Evolutionary conservation across 768 basidiomycete genomes (phyloP).

Genomic region (Rhodotorula sphaerocarpa): DNA sequence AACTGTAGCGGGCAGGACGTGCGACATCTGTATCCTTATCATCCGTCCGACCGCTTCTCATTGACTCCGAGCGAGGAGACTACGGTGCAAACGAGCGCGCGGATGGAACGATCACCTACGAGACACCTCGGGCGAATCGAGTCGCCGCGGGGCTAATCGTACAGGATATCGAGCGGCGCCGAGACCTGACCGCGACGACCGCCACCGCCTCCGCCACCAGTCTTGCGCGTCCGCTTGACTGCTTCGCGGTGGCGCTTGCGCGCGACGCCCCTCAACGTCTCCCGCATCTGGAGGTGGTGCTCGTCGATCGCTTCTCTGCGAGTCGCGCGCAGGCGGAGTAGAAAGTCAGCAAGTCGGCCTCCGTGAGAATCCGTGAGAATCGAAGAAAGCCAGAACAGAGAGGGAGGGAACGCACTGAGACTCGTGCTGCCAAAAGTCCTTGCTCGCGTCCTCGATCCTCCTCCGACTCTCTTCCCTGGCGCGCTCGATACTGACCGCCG

Average conservation of each 20-base stretch:
- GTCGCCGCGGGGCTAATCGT: constrained; percentile 7
- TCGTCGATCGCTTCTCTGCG: constrained; percentile 30
- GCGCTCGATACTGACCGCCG: not conserved
- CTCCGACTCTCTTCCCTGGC: constrained; percentile 2
- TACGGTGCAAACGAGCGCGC: too few relatives aligned
- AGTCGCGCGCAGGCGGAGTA: rapidly evolving
- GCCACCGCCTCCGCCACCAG: not conserved
- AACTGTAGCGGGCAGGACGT: too few relatives aligned
- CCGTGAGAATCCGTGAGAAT: not conserved
- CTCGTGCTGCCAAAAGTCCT: constrained; percentile 26
- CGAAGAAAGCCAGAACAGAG: not conserved
- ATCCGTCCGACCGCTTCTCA: too few relatives aligned
- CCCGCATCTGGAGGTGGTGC: constrained; percentile 25
- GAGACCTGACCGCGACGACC: not conserved
- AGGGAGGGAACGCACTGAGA: constrained; percentile 13
- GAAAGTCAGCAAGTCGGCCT: not conserved
- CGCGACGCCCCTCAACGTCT: constrained; percentile 21
- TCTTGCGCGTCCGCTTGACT: constrained; percentile 29
- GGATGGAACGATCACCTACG: too few relatives aligned
- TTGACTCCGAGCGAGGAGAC: too few relatives aligned
- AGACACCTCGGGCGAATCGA: too few relatives aligned
- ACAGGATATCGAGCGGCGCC: not conserved
- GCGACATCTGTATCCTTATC: too few relatives aligned
- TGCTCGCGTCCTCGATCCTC: not conserved
- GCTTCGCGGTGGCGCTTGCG: constrained; percentile 33